Base-by-base conservation (phyloP, 1,139 yeast species). In the Candida mesenterica region DNA sequence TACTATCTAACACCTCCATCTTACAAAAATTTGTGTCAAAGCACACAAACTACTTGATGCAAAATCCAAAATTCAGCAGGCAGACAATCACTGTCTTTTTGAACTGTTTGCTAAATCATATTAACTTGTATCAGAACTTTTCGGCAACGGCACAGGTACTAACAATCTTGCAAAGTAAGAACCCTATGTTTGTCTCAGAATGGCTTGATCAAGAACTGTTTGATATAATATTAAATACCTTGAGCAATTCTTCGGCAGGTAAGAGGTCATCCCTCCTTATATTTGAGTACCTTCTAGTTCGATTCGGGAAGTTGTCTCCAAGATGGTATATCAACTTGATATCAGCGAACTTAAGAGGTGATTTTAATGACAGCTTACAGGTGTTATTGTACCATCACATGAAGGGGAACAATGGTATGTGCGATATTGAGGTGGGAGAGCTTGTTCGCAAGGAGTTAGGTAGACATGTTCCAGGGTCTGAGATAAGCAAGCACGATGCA, bases 51-150 rank as follows among this genome's bases (percentile, higher is more conserved):
- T 61, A 63, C 39, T 44, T 64, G 17, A 34, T 38, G 5, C 8
- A 5, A 14, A 32, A 45, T 4, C 42, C 50, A 8, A 31, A 46
- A 1, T 52, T 52, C 30, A 41, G 52, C 9, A 16, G 19, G 3
- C 41, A 42, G n/a, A 61, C 70, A 4, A 42, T 52, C 10, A 54
- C 49, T 3, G 34, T 67, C 4, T 65, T 68, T 39, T 43, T 67
- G 16, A 65, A 68, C 43, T 66, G 75, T 41, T 32, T 68, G 5
- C 46, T 70, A 17, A 60, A 65, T 40, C 75, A 68, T 44, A 46
- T 66, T 15, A 55, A 53, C 28, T 37, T 59, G 12, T 53, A 60
- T 39, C 73, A 67, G 39, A 68, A 67, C 41, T 62, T 64, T 32
- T 51, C 66, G 0, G 72, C 66, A 0, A 44, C 59, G 2, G 53